Base-by-base conservation (phyloP, 768 basidiomycete species). In the Boletales sp. region DNA sequence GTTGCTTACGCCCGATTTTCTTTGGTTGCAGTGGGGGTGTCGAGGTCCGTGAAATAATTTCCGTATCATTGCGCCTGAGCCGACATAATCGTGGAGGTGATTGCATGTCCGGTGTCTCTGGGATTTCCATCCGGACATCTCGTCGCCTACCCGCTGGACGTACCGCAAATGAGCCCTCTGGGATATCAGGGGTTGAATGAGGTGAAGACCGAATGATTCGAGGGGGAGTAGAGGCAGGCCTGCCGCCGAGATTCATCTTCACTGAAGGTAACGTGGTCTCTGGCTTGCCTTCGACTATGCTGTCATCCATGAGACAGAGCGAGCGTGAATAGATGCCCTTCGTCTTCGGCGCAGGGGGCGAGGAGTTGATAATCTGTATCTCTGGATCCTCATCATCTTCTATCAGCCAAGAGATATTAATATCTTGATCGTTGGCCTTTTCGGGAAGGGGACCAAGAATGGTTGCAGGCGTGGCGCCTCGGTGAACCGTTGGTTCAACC, bases 361-460 rank as follows among this genome's bases (percentile, higher is more conserved):
- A 75, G 18, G 83, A 83, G 43, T 72, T 69, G n/a, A 79, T 43
- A 35, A 83, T 76, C 50, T 75, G 72, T 54, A 83, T 69, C 39
- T 73, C 70, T 10, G 71, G 73, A 40, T 84, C 73, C n/a, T 75
- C 84, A 45, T 86, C 83, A 49, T 82, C 83, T 21, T 82, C 83
- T 10, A 87, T 63, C 18, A 88, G 69, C 85, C 84, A 87, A 2
- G 24, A 27, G 24, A 27, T 27, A 27, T 79, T 76, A 69, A 87
- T 82, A 56, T 74, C 74, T 42, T 74, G 64, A 34, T 71, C 62
- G 15, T 47, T 52, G 13, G 38, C 41, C 27, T 30, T 51, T 45
- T 38, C 19, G 10, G 45, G 17, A 15, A 42, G 48, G 15, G 45
- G 9, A 29, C 42, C 12, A n/a, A 34, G 15, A 17, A 45, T n/a